Base-by-base conservation (phyloP, 2,329 filamentous ascomycete genomes). In the Tolypocladium amazonense region DNA sequence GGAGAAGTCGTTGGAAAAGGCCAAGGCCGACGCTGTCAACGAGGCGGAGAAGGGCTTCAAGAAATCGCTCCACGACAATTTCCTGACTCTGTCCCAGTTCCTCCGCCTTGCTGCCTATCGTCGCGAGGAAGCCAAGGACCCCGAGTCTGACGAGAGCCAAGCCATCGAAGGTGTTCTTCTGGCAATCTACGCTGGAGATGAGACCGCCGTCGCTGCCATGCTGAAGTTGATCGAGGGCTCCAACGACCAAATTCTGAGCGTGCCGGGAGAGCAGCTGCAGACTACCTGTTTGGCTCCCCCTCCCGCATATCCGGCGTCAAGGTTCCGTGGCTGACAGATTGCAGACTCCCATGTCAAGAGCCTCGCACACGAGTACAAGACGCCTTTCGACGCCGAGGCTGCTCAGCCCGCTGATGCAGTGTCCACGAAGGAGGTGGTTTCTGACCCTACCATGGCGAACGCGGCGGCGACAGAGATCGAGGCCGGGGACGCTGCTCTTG, bases 151-250 rank as follows among this genome's bases (percentile, higher is more conserved):
- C 60, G 88, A 93, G 76, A 90, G 87, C 73, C 85, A 86, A 73
- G 90, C 89, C 41, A 86, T 94, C 61, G 90, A 95, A 75, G 89
- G 89, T 58, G 86, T 90, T 39, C 79, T 95, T 60, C 79, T 92
- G 55, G 82, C 88, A 62, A 88, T 94, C 38, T 94, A 95, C 74
- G 84, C 85, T 54, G 90, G 90, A 55, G 89, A 93, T 68, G 83
- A 89, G 64, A 81, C 78, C 65, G 90, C 89, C 57, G 89, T 94
- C 30, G 77, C 83, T 58, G 84, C 88, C 60, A 91, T 91, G 76
- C 75, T 90, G 69, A 92, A 89, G 77, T 79, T 95, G 60, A 88
- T 92, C 59, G 80, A 90, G 61, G 89, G 88, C 39, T 80, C 84
- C 33, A 79, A 86, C 18, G 89, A 93, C 64, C 78, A 78, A 61